These are phyloP conservation scores for Cardamine chenopodiifolia DNA, from an alignment of 345 rosid species.

Conservation along the genomic window DNA sequence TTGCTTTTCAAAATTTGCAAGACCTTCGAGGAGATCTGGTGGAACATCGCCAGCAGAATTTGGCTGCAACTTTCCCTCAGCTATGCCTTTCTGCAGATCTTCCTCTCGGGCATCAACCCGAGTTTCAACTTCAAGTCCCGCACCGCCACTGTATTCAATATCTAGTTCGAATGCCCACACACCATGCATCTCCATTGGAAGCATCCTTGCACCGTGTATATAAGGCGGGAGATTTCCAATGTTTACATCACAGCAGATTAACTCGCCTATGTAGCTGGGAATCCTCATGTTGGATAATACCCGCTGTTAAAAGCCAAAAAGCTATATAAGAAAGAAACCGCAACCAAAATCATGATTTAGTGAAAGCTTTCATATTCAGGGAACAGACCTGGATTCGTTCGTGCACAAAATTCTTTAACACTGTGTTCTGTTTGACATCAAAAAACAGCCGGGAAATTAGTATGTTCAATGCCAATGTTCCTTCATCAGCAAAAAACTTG, in stretches of 20 bases:
- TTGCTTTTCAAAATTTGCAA: slow-evolving; percentile 70
- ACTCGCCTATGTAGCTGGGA: slow-evolving; percentile 83
- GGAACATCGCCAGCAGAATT: slow-evolving; percentile 55
- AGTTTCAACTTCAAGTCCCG: slow-evolving; percentile 67
- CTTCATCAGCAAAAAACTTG: slow-evolving; percentile 65
- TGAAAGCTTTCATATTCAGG: slow-evolving; percentile 8
- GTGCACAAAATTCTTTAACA: slow-evolving; percentile 50
- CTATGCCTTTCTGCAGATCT: slow-evolving; percentile 62
- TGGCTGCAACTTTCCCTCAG: slow-evolving; percentile 52
- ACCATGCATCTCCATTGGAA: slow-evolving; percentile 76
- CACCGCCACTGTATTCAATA: slow-evolving; percentile 80
- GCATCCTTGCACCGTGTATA: slow-evolving; percentile 74
- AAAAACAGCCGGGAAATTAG: slow-evolving; percentile 83
- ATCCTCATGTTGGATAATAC: slow-evolving; percentile 79
- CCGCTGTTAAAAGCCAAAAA: slow-evolving; percentile 52
- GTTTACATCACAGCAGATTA: slow-evolving; percentile 63
- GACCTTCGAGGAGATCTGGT: slow-evolving; percentile 71
- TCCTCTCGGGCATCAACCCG: slow-evolving; percentile 74
- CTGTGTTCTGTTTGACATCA: slow-evolving; percentile 63
- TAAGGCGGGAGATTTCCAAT: slow-evolving; percentile 80
- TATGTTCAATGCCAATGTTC: slow-evolving; percentile 84
- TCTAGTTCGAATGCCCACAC: slow-evolving; percentile 92
- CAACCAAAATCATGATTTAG: neutral
- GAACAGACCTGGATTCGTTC: slow-evolving; percentile 74
- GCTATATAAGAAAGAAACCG: neutral